Percentiles rank a stretch among this genome's conserved stretches.
Evolutionary conservation across 2,329 filamentous ascomycete species (phyloP).

Genomic region (Pezicula neosporulosa): DNA sequence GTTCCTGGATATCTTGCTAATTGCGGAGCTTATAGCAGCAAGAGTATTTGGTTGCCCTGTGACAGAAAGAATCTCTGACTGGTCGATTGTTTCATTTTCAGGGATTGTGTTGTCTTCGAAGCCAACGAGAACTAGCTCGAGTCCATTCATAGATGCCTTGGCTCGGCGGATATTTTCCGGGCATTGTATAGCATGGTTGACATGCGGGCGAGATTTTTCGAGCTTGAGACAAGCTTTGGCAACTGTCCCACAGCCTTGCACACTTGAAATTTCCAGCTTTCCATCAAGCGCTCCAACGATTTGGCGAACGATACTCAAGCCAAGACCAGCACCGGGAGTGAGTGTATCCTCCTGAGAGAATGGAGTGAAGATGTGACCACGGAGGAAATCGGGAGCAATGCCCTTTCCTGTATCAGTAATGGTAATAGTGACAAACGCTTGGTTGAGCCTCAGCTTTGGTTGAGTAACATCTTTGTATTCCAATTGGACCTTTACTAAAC

Average conservation of each 20-base stretch:
- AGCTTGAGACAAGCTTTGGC: constrained; percentile 43
- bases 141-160: constrained; percentile 5
- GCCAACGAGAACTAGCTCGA: constrained; percentile 14
- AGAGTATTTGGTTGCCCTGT: background rate
- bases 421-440: constrained; percentile 28
- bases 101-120: constrained; percentile 13
- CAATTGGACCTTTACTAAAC: constrained; percentile 43
- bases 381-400: constrained; percentile 57
- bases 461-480: constrained; percentile 1
- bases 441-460: background rate
- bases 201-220: background rate
- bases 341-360: constrained; percentile 60
- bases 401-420: constrained; percentile 62
- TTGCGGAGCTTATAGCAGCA: background rate
- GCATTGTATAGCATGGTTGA: background rate
- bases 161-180: constrained; percentile 3
- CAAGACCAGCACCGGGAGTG: constrained; percentile 56
- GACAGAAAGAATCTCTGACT: constrained; percentile 6
- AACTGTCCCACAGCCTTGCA: constrained; percentile 36
- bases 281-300: constrained; percentile 59
- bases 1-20: background rate
- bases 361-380: constrained; percentile 53
- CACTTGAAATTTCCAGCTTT: too few relatives aligned
- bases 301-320: constrained; percentile 57
- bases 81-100: constrained; percentile 4